A percentile compares a stretch with the other conserved stretches of the same genome.
phyloP scores from a whole-genome alignment of 345 rosid species.

The Murraya paniculata region DNA sequence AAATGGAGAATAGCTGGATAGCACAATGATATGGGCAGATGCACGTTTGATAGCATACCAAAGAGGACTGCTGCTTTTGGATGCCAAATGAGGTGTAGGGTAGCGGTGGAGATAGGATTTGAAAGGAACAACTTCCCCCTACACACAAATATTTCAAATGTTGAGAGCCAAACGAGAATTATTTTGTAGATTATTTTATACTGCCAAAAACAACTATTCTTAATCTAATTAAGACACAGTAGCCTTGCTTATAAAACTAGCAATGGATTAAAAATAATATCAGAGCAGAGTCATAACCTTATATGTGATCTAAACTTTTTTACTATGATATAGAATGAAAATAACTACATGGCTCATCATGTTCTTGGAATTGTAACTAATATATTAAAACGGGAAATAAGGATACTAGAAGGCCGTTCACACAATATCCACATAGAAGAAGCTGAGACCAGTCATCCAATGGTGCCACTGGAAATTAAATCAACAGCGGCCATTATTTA shows the following conservation, averaged over 20 bases:
- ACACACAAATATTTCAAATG: slow-evolving; percentile 11
- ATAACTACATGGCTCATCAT: not conserved
- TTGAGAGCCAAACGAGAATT: slow-evolving; percentile 10
- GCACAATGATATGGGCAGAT: slow-evolving; percentile 87
- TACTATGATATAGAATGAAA: not conserved
- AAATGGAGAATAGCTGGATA: slow-evolving; percentile 94
- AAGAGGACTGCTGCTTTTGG: slow-evolving; percentile 76
- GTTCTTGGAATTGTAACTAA: not conserved
- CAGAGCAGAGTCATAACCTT: not conserved
- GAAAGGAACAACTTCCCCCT: slow-evolving; percentile 88
- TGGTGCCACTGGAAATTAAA: not conserved
- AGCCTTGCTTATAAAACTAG: not conserved
- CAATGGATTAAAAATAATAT: slow-evolving; percentile 3
- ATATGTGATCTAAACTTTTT: not conserved
- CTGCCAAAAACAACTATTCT: not conserved
- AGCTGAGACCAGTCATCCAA: not conserved
- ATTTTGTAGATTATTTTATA: not conserved
- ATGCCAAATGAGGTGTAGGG: slow-evolving; percentile 78
- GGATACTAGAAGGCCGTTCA: not conserved
- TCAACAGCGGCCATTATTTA: not conserved
- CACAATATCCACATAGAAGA: not conserved
- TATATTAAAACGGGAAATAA: not conserved
- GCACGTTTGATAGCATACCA: slow-evolving; percentile 93
- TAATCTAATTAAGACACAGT: not conserved
- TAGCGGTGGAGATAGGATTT: slow-evolving; percentile 76